phyloP scores from a whole-genome alignment of 305 asterid species.

The Fraxinus floribunda region DNA sequence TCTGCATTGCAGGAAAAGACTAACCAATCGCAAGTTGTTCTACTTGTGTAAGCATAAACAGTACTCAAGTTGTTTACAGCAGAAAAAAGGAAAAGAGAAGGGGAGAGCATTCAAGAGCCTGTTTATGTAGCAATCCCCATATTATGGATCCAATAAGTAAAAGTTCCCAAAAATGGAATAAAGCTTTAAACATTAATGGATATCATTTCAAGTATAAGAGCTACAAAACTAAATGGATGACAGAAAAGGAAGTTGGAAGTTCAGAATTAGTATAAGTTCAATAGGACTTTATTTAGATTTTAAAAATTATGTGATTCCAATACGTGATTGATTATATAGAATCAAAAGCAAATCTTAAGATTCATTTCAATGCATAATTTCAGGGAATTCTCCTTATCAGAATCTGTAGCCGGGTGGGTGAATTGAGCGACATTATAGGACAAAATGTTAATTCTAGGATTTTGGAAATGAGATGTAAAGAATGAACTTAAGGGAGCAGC shows the following conservation, averaged over 20 bases:
- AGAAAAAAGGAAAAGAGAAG: not conserved
- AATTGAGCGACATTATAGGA: not conserved
- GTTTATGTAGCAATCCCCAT: not conserved
- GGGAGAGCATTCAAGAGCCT: not conserved
- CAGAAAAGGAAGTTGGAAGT: not conserved
- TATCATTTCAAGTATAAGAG: not conserved
- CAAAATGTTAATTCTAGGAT: not conserved
- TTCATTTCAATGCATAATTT: not conserved
- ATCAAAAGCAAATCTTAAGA: not conserved
- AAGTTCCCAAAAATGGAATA: not conserved
- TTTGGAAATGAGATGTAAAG: not conserved
- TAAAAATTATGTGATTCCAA: not conserved
- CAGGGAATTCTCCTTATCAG: not conserved
- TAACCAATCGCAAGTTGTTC: not conserved
- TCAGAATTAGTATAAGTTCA: not conserved
- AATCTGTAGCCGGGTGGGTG: not conserved
- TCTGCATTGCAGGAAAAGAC: not conserved
- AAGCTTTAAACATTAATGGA: not conserved
- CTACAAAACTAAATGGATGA: not conserved
- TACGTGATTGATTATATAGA: not conserved
- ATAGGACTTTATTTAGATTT: not conserved
- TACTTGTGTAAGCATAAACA: not conserved
- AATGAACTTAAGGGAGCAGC: not conserved
- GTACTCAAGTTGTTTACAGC: not conserved
- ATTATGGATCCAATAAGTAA: not conserved